phyloP scores from a whole-genome alignment of 331 rosid genomes.

The Saraca asoca region DNA sequence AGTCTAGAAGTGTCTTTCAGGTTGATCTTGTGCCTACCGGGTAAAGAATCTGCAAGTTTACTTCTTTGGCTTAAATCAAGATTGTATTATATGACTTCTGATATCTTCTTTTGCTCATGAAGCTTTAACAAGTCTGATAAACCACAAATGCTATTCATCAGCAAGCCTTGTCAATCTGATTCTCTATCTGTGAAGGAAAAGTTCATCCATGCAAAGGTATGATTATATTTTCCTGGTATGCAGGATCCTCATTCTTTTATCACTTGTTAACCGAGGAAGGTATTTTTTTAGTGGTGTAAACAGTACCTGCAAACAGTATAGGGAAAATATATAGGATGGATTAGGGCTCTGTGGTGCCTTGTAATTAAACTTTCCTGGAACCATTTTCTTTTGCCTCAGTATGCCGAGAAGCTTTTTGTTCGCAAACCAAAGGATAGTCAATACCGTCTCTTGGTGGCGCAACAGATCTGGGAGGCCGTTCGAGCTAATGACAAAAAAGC shows the following conservation, averaged over 20 bases:
- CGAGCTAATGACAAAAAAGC: slow-evolving; percentile 89
- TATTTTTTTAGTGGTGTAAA: not conserved
- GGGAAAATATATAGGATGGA: slow-evolving; percentile 13
- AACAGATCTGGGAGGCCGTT: slow-evolving; percentile 90
- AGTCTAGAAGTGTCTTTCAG: slow-evolving; percentile 88
- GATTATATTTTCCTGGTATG: slow-evolving; percentile 19
- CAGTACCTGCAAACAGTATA: not conserved
- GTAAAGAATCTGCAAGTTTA: slow-evolving; percentile 53
- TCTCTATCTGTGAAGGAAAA: slow-evolving; percentile 93
- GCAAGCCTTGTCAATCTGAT: slow-evolving; percentile 83
- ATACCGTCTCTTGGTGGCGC: slow-evolving; percentile 69
- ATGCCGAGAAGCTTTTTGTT: slow-evolving; percentile 88
- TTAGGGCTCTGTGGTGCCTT: slow-evolving; percentile 11
- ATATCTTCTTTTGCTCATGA: slow-evolving; percentile 47
- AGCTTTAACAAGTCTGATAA: slow-evolving; percentile 81
- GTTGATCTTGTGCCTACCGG: slow-evolving; percentile 85
- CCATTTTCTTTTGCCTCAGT: slow-evolving; percentile 53
- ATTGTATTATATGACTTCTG: slow-evolving; percentile 29
- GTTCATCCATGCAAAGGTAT: slow-evolving; percentile 96
- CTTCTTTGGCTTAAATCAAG: slow-evolving; percentile 26
- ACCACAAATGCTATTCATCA: slow-evolving; percentile 56
- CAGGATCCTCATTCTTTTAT: slow-evolving; percentile 9
- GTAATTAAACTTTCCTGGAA: slow-evolving; percentile 26
- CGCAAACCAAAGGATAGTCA: slow-evolving; percentile 81
- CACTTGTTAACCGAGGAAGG: slow-evolving; percentile 1